These are phyloP conservation scores for Retiboletus fuscus DNA, from an alignment of 1,284 basidiomycete species.

Conservation along the genomic window DNA sequence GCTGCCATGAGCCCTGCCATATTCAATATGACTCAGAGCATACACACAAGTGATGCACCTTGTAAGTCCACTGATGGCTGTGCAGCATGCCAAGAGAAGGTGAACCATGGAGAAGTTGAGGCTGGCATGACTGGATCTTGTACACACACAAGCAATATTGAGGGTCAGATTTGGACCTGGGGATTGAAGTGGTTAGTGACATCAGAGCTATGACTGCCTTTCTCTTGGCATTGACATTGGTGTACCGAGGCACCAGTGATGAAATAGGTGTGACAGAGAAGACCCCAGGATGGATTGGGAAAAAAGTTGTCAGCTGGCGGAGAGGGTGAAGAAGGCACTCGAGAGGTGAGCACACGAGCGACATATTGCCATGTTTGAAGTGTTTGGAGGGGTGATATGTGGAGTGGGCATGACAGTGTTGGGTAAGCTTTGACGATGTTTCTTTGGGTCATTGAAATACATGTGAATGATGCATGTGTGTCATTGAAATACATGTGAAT, in stretches of 20 bases:
- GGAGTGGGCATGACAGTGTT: too few relatives aligned
- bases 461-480: too few relatives aligned
- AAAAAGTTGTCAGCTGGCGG: slow-evolving; percentile 41
- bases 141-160: slow-evolving; percentile 9
- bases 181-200: not conserved
- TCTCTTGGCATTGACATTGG: not conserved
- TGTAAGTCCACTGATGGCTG: slow-evolving; percentile 37
- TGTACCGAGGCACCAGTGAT: not conserved
- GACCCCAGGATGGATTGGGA: slow-evolving; percentile 45
- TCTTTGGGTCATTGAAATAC: too few relatives aligned
- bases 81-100: slow-evolving; percentile 37
- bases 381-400: too few relatives aligned
- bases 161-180: not conserved
- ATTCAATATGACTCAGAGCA: not conserved
- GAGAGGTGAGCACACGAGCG: slow-evolving; percentile 30
- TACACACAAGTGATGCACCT: not conserved
- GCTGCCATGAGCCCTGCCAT: not conserved
- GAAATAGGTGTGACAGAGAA: slow-evolving; percentile 13
- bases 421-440: too few relatives aligned
- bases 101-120: slow-evolving; percentile 46
- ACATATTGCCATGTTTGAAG: slow-evolving; percentile 30
- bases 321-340: slow-evolving; percentile 27
- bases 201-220: not conserved
- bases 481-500: too few relatives aligned
- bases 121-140: slow-evolving; percentile 46